Evolutionary conservation across 2,329 filamentous ascomycete species (phyloP).

Genomic region (Stemphylium vesicarium): DNA sequence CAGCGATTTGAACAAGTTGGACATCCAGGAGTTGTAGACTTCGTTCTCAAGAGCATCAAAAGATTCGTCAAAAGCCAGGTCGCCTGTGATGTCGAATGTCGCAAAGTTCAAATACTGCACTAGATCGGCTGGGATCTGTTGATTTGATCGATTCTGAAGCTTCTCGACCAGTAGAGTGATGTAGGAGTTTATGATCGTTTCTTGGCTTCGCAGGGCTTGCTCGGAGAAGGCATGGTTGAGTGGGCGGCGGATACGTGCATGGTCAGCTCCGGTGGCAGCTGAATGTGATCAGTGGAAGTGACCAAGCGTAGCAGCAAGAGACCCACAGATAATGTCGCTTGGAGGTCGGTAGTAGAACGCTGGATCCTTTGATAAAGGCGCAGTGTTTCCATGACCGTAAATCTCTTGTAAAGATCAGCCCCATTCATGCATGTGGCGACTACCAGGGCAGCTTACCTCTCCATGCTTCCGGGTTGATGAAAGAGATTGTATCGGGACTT

Average conservation of each 20-base stretch:
- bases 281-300: background rate
- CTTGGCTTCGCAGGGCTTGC: constrained; percentile 22
- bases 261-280: constrained; percentile 22
- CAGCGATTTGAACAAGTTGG: constrained; percentile 17
- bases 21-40: constrained; percentile 30
- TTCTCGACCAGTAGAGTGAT: constrained; percentile 19
- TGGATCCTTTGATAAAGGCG: background rate
- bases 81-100: constrained; percentile 36
- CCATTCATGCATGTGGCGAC: background rate
- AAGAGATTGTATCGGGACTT: constrained; percentile 7
- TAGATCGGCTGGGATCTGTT: constrained; percentile 16
- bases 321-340: background rate
- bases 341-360: background rate
- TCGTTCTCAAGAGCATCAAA: constrained; percentile 32
- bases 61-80: constrained; percentile 37
- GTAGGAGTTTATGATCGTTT: constrained; percentile 26
- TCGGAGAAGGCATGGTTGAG: constrained; percentile 25
- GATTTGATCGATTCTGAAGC: constrained; percentile 10
- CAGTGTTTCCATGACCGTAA: background rate
- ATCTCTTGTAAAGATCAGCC: background rate
- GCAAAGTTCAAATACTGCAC: constrained; percentile 26
- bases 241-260: constrained; percentile 20
- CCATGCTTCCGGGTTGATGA: constrained; percentile 22
- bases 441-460: background rate
- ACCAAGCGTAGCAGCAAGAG: background rate